Evolutionary conservation across 805 yeast genomes (phyloP), one percentile per base, ranked within the genome.

Genomic region (Ogataea glucozyma): DNA sequence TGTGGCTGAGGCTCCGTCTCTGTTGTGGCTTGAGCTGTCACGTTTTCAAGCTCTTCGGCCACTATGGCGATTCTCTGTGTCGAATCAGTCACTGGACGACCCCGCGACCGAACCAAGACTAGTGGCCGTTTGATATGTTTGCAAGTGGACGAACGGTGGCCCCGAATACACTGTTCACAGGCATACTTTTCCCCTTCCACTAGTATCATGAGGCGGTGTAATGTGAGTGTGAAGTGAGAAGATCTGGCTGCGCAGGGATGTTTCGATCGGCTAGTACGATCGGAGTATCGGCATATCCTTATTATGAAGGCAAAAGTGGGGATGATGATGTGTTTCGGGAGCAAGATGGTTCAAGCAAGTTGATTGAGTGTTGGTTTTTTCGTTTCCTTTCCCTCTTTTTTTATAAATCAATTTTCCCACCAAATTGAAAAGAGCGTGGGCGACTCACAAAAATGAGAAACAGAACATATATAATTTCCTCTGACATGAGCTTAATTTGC

Each of bases 81-180:
- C 4, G 76, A 77, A 39, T 74, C 79, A 8, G 79, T 72, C 20
- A 77, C 71, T 0, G 97, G 97, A 35, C 98, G 67, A 1, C 98
- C 99, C 46, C 96, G 76, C n/a, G 87, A 78, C 20, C 96, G 74
- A 10, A 91, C 97, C 55, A 88, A 87, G 10, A 90, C 81, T 30
- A 91, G 69, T 18, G 93, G 88, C 35, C 97, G 72, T 40, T 76
- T 71, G 22, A 85, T 78, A 64, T 91, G 99, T 41, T 78, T 78
- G 63, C 99, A 91, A 42, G 83, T 79, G 1, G 91, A 81, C 1
- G 97, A 86, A 30, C 99, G 68, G 58, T 91, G 99, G 13, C 98
- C 98, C 32, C 97, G 71, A 18, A 93, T 88, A 59, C 99, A 91
- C 56, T 83, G 83, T 41, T 78, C 77, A 64, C 97, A 88, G 3